Evolutionary conservation across 192 early-diverging fungal genomes (phyloP), one percentile per base, ranked within the genome.

Genomic region (Coemansia sp.): DNA sequence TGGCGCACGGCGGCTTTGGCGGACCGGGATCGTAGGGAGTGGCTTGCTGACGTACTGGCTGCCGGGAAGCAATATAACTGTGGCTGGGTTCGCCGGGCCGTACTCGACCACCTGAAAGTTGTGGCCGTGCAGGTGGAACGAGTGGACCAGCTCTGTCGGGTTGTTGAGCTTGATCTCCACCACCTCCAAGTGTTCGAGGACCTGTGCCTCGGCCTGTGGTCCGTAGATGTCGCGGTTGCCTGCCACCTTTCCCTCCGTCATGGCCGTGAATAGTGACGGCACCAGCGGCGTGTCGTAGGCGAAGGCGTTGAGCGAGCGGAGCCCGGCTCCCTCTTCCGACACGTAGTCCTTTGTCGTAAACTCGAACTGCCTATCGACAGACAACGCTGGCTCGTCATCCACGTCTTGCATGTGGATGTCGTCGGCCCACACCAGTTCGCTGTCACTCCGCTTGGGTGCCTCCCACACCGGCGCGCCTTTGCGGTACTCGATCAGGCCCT

Each of bases 1-100:
- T 71, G 82, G 13, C 83, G 60, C n/a, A 66, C 42, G 29, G 83
- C 65, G 7, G 78, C 80, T 47, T 88, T 84, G 51, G 36, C 40
- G 52, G 18, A 54, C 29, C 1, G 23, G 8, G 25, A 20, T 16
- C 29, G 17, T 3, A 0, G 32, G 16, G 4, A 4, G 9, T 11
- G 43, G 6, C 18, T 6, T 7, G 29, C 13, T n/a, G n/a, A n/a
- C n/a, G n/a, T 31, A 12, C 32, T 32, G 1, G 28, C 43, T 8
- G 6, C 43, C 0, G 43, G 17, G 18, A 17, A 14, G 29, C 43
- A 27, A 5, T n/a, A n/a, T n/a, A n/a, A n/a, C n/a, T n/a, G n/a
- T n/a, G n/a, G n/a, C n/a, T n/a, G n/a, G n/a, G n/a, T 45, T 38
- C 1, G 33, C 27, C 5, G 43, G 50, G 4, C 58, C 58, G 7